Base-by-base conservation (phyloP, 305 asterid genomes). In the Solanum chacoense region DNA sequence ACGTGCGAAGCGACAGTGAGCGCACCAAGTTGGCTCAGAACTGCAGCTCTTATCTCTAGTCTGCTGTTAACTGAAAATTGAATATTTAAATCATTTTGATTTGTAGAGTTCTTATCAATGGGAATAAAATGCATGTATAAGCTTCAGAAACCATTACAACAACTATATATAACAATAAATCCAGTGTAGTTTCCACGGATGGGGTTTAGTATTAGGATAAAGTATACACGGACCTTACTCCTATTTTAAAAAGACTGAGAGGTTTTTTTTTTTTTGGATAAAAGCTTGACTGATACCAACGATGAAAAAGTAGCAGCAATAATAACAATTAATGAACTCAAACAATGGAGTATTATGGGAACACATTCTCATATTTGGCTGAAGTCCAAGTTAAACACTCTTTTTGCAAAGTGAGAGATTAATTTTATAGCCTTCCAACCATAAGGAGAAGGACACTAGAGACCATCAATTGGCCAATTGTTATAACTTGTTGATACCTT, bases 401-500 rank as follows among this genome's bases (percentile, higher is more conserved):
- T 1, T 28, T 26, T 69, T 11, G 29, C 84, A 67, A 29, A 69
- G 75, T 69, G 75, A 69, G 76, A 71, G 50, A 40, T 12, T 14
- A 31, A 24, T 22, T 38, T 81, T 88, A n/a, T 31, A 13, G 31
- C 50, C 63, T 4, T 45, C 11, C 88, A 89, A 85, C 89, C 40
- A 77, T 12, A 59, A 67, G 32, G 90, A 90, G 84, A 89, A 69
- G 35, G 89, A 94, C 85, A 71, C 79, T 34, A 75, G 67, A 79
- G 14, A 79, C 34, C 28, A 88, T 84, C 59, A 91, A 86, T 83
- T 88, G 80, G 81, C 77, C 5, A 79, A 40, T 72, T 76, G 77
- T 12, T 36, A 9, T 35, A 16, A 80, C 81, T 88, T 45, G 74
- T 90, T 87, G 88, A 80, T 84, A 76, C 85, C 89, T 79, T 88